A percentile compares a stretch with the other conserved stretches of the same genome.
Conservation (phyloP, 2,329 filamentous ascomycete species). For the Epicoccum sorghinum region DNA sequence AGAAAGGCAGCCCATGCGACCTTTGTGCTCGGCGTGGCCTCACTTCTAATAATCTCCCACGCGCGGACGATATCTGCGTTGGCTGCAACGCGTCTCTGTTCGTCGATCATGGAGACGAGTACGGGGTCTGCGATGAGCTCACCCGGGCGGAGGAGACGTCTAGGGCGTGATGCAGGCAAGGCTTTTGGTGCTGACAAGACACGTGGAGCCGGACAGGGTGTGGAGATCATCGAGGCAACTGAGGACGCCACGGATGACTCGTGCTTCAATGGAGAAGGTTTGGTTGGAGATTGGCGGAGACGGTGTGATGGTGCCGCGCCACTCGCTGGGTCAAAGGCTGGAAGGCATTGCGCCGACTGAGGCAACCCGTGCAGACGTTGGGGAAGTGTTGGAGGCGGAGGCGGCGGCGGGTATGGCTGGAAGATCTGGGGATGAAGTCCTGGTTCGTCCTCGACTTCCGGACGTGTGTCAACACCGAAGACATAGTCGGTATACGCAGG, state of each 20-base stretch:
- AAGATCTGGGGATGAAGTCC: conserved; percentile 25
- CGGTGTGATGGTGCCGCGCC: too few relatives aligned
- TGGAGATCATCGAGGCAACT: not conserved
- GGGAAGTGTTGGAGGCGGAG: not conserved
- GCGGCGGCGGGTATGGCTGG: not conserved
- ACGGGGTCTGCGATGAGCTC: not conserved
- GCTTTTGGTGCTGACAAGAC: not conserved
- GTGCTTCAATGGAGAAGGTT: not conserved
- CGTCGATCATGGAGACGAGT: too few relatives aligned
- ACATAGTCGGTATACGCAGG: conserved; percentile 33
- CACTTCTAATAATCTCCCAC: conserved; percentile 1
- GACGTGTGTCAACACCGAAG: conserved; percentile 22
- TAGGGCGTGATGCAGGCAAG: too few relatives aligned
- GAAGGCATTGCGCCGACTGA: not conserved
- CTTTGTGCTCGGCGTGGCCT: not conserved
- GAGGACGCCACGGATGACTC: not conserved
- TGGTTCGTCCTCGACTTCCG: conserved; percentile 19
- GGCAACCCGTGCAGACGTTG: conserved; percentile 4
- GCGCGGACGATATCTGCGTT: not conserved
- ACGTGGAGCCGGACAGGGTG: conserved; percentile 1
- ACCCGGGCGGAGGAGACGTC: not conserved
- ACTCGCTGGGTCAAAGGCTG: not conserved
- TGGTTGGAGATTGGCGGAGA: not conserved
- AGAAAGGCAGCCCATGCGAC: not conserved
- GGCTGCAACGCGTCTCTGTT: too few relatives aligned